These are phyloP conservation scores for Rhodotorula sp. DNA, from an alignment of 1,284 basidiomycete genomes.

Conservation along the genomic window DNA sequence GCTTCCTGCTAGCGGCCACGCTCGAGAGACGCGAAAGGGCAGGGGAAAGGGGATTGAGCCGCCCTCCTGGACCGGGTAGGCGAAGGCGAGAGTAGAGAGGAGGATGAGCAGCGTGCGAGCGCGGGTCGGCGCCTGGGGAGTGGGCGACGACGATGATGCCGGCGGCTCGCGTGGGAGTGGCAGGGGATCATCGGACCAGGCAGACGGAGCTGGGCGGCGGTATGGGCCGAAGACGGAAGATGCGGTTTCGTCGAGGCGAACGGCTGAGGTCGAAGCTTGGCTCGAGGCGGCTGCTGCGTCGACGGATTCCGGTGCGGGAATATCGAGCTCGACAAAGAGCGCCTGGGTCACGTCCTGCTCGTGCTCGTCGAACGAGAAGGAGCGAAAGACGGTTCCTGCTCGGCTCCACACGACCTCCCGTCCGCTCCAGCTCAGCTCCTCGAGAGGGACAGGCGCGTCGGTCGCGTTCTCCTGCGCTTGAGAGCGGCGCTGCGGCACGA, in stretches of 20 bases:
- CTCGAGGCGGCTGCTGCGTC: background rate
- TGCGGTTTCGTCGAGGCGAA: slow-evolving; percentile 2
- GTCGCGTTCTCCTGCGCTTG: no score
- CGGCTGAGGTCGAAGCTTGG: slow-evolving; percentile 4
- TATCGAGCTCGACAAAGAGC: slow-evolving; percentile 29
- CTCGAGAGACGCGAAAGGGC: slow-evolving; percentile 22
- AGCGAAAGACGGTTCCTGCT: slow-evolving; percentile 14
- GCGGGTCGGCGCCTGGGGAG: background rate
- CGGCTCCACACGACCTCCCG: slow-evolving; percentile 29
- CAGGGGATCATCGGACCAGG: slow-evolving; percentile 31
- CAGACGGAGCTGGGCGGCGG: background rate
- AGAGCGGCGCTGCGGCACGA: no score
- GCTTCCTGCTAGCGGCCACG: slow-evolving; percentile 16
- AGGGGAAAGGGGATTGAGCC: slow-evolving; percentile 26
- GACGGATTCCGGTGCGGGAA: background rate
- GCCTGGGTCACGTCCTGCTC: slow-evolving; percentile 24
- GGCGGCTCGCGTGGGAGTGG: slow-evolving; percentile 26
- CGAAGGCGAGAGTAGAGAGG: slow-evolving; percentile 24
- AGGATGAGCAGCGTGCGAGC: slow-evolving; percentile 28
- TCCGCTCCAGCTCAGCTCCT: slow-evolving; percentile 33
- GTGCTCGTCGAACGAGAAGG: slow-evolving; percentile 23
- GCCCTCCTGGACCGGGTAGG: slow-evolving; percentile 20
- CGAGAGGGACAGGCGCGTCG: background rate
- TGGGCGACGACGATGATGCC: background rate
- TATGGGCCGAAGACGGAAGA: slow-evolving; percentile 13